These are phyloP conservation scores for Chrysoporthe austroafricana DNA, from an alignment of 2,329 filamentous ascomycete species.

Conservation along the genomic window DNA sequence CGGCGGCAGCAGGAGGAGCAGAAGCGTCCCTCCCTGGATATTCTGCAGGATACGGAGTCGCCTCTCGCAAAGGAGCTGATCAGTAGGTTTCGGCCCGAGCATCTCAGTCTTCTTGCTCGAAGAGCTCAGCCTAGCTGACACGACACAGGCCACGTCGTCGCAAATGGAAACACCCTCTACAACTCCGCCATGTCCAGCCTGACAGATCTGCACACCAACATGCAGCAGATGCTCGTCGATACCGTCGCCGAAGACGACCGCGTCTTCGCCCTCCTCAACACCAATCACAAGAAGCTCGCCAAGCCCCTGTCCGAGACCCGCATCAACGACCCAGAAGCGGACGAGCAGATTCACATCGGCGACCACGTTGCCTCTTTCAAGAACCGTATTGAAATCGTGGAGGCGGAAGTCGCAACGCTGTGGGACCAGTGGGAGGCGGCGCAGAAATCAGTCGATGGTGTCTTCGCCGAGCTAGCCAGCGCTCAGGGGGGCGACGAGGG, in stretches of 20 bases:
- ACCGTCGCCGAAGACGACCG: slow-evolving; percentile 8
- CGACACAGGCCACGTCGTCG: slow-evolving; percentile 10
- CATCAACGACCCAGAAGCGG: slow-evolving; percentile 5
- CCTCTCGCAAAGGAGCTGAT: slow-evolving; percentile 18
- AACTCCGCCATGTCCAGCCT: slow-evolving; percentile 4
- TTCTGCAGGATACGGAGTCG: background rate
- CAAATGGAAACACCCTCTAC: slow-evolving; percentile 20
- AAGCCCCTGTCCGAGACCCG: slow-evolving; percentile 14
- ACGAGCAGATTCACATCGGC: slow-evolving; percentile 13
- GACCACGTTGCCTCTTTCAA: slow-evolving; percentile 24
- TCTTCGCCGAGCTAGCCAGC: slow-evolving; percentile 24
- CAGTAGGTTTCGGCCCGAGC: background rate
- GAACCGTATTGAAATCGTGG: slow-evolving; percentile 27
- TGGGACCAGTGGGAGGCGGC: slow-evolving; percentile 42
- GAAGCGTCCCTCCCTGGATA: background rate
- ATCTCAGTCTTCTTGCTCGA: background rate
- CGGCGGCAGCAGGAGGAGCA: background rate
- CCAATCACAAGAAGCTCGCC: slow-evolving; percentile 16
- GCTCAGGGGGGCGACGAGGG: background rate
- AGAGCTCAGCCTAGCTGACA: background rate
- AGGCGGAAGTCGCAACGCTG: slow-evolving; percentile 27
- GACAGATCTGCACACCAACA: slow-evolving; percentile 4
- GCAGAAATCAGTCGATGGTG: slow-evolving; percentile 46
- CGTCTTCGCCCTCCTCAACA: slow-evolving; percentile 13
- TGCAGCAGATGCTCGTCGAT: slow-evolving; percentile 6